phyloP scores from a whole-genome alignment of 208 protist genomes.

The Wallacemonas rigidus region DNA sequence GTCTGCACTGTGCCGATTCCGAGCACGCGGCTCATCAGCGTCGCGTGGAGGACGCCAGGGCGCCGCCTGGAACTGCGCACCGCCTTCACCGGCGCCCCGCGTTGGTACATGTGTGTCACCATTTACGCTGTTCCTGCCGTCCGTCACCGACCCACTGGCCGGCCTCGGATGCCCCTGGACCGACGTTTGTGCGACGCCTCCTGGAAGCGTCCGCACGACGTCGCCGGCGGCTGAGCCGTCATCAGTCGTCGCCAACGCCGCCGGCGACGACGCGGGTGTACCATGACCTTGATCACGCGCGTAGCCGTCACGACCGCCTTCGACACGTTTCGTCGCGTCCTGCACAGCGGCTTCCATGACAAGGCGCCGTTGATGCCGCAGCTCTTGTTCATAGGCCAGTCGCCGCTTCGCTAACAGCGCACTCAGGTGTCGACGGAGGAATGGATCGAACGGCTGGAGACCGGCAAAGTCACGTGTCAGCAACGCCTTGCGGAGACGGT shows the following conservation, averaged over 20 bases:
- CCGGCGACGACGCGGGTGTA: too few species aligned
- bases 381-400: conserved; percentile 28
- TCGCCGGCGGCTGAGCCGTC: too few species aligned
- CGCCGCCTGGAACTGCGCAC: too few species aligned
- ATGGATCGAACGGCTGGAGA: conserved; percentile 27
- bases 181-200: too few species aligned
- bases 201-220: too few species aligned
- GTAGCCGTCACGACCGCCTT: neutral
- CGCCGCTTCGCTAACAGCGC: conserved; percentile 30
- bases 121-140: too few species aligned
- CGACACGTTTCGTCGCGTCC: neutral
- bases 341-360: neutral
- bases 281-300: neutral
- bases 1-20: conserved; percentile 29
- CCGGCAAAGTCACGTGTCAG: conserved; percentile 37
- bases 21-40: conserved; percentile 22
- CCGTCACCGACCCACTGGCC: too few species aligned
- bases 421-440: conserved; percentile 32
- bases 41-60: conserved; percentile 13
- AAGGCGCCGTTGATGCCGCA: conserved; percentile 16
- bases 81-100: too few species aligned
- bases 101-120: too few species aligned
- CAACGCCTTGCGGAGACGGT: conserved; percentile 24
- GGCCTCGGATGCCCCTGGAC: too few species aligned
- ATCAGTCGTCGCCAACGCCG: too few species aligned